Percentiles rank a stretch among this genome's conserved stretches.
Evolutionary conservation across 768 basidiomycete species (phyloP).

Genomic region (Suillus spraguei): DNA sequence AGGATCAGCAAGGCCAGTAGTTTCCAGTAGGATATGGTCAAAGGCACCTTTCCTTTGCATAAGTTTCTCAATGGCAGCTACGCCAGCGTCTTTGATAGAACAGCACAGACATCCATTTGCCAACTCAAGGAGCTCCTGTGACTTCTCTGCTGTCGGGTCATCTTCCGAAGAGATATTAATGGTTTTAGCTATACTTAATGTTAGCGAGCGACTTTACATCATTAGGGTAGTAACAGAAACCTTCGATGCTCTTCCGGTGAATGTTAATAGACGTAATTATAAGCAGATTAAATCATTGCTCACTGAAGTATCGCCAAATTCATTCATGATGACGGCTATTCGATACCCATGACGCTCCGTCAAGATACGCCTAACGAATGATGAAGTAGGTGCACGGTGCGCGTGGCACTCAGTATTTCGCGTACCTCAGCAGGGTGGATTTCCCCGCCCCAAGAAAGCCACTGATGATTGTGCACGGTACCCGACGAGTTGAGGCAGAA

Average conservation of each 20-base stretch:
- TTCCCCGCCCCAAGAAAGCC: slow-evolving; percentile 97
- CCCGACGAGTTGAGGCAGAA: slow-evolving; percentile 34
- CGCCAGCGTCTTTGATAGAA: slow-evolving; percentile 92
- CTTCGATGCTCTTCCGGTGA: slow-evolving; percentile 81
- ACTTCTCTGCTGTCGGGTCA: slow-evolving; percentile 61
- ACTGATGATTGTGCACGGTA: slow-evolving; percentile 92
- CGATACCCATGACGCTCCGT: slow-evolving; percentile 93
- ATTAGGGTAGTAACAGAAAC: slow-evolving; percentile 41
- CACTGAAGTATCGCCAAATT: slow-evolving; percentile 95
- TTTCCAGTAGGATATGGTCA: slow-evolving; percentile 94
- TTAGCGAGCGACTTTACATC: slow-evolving; percentile 7
- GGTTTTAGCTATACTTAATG: slow-evolving; percentile 62
- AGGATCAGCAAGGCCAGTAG: slow-evolving; percentile 95
- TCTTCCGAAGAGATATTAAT: slow-evolving; percentile 78
- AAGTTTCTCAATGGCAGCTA: slow-evolving; percentile 91
- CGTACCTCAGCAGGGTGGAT: slow-evolving; percentile 84
- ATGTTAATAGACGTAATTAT: slow-evolving; percentile 15
- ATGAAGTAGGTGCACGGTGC: background rate
- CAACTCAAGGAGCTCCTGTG: slow-evolving; percentile 88
- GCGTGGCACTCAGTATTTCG: slow-evolving; percentile 9
- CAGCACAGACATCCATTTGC: slow-evolving; percentile 99
- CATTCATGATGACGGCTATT: slow-evolving; percentile 98
- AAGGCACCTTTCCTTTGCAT: slow-evolving; percentile 87
- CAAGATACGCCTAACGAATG: slow-evolving; percentile 70
- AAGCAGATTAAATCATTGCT: slow-evolving; percentile 28